phyloP scores from a whole-genome alignment of 176 grass and related monocot species.

The Carex myosuroides region DNA sequence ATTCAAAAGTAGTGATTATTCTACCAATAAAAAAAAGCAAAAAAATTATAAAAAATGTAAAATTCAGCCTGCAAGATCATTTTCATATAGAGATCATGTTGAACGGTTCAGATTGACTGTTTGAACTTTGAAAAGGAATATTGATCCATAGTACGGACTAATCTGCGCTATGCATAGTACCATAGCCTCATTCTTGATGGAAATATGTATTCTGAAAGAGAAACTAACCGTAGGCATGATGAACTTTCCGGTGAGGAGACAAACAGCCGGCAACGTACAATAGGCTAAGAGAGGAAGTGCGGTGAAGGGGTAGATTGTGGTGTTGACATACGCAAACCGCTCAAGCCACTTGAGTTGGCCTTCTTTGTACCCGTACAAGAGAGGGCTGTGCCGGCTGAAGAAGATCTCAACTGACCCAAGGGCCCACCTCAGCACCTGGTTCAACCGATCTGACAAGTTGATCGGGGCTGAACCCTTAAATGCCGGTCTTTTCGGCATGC shows the following conservation, averaged over 20 bases:
- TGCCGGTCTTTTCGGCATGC: constrained; percentile 77
- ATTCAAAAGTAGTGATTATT: no score
- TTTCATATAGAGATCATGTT: no score
- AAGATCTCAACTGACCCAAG: constrained; percentile 99
- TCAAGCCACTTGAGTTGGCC: constrained; percentile 99
- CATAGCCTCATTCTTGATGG: no score
- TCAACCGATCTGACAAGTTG: constrained; percentile 90
- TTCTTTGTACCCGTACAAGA: constrained; percentile 88
- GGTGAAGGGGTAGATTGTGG: constrained; percentile 99
- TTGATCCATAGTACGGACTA: no score
- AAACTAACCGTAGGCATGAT: constrained; percentile 91
- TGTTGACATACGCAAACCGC: constrained; percentile 98
- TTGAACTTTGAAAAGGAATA: no score
- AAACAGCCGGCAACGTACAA: constrained; percentile 85
- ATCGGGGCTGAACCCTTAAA: constrained; percentile 97
- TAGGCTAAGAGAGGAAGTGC: constrained; percentile 82
- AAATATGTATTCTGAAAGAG: not conserved
- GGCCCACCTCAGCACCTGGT: constrained; percentile 97
- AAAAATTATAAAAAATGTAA: no score
- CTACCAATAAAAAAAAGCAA: no score
- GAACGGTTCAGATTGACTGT: no score
- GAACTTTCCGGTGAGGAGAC: constrained; percentile 99
- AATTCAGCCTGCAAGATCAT: no score
- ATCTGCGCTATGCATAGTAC: no score
- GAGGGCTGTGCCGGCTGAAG: constrained; percentile 89